Conservation (phyloP, 176 grass and related monocot species). For the Aegilops bicornis region DNA sequence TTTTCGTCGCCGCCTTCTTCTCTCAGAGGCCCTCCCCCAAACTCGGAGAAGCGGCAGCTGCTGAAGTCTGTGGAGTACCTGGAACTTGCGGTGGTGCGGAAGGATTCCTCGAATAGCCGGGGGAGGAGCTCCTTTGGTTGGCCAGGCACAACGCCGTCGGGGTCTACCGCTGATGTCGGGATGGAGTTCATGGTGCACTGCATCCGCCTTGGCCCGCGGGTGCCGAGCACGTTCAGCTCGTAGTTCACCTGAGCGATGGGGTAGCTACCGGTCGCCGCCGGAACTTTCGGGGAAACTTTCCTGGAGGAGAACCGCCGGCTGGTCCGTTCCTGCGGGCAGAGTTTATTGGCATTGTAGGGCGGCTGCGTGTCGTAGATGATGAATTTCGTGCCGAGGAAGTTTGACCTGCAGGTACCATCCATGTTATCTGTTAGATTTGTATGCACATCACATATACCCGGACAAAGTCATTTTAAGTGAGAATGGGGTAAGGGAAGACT, state of each 20-base stretch:
- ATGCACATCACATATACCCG: not conserved
- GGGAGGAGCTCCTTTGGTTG: constrained; percentile 54
- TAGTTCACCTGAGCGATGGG: constrained; percentile 72
- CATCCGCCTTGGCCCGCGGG: constrained; percentile 81
- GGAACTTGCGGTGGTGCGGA: constrained; percentile 54
- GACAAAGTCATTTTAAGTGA: not conserved
- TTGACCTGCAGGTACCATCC: constrained; percentile 51
- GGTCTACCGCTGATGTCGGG: constrained; percentile 57
- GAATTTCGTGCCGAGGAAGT: constrained; percentile 94
- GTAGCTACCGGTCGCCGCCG: constrained; percentile 28
- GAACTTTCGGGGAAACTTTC: constrained; percentile 78
- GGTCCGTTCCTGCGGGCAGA: constrained; percentile 13
- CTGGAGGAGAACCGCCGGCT: constrained; percentile 65
- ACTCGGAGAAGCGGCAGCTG: constrained; percentile 66
- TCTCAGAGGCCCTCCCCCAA: constrained; percentile 18
- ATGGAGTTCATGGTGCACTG: constrained; percentile 80
- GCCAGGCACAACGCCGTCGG: constrained; percentile 55
- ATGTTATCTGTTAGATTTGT: constrained; percentile 11
- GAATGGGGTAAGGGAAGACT: not conserved
- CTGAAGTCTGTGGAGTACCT: constrained; percentile 54
- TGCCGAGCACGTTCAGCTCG: constrained; percentile 85
- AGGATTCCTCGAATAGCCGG: constrained; percentile 62
- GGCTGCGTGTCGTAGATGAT: constrained; percentile 70
- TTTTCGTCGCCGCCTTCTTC: not conserved
- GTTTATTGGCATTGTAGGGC: constrained; percentile 35